Evolutionary conservation across 225 moss, liverwort and hornwort species (phyloP).

Genomic region (Marchantia paleacea): DNA sequence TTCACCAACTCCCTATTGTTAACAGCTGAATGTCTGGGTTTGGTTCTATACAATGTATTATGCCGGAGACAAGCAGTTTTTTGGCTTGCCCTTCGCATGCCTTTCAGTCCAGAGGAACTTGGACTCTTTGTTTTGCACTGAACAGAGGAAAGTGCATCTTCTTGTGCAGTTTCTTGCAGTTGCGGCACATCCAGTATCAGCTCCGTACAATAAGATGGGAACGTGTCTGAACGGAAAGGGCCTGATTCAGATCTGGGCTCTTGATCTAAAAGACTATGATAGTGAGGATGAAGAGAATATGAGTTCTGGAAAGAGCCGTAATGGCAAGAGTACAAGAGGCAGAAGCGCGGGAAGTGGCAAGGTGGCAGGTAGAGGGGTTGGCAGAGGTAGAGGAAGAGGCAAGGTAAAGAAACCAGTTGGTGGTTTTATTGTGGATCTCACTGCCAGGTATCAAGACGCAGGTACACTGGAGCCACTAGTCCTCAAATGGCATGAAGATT

Average conservation of each 20-base stretch:
- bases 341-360: conserved; percentile 11
- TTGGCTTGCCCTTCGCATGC: neutral
- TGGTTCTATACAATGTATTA: too few relatives aligned
- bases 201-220: conserved; percentile 71
- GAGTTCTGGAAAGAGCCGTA: neutral
- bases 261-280: conserved; percentile 35
- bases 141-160: neutral
- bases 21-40: too few relatives aligned
- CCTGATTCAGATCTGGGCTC: conserved; percentile 81
- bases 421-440: conserved; percentile 7
- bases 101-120: neutral
- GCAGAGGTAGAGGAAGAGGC: conserved; percentile 47
- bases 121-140: neutral
- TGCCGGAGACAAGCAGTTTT: neutral
- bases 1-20: too few relatives aligned
- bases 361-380: conserved; percentile 40
- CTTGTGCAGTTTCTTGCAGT: conserved; percentile 76
- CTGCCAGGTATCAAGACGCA: conserved; percentile 44
- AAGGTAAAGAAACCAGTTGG: conserved; percentile 2
- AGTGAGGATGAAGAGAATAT: conserved; percentile 7
- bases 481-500: conserved; percentile 27
- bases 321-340: neutral
- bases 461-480: conserved; percentile 31
- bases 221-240: conserved; percentile 66
- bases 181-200: conserved; percentile 68